Conservation (phyloP, 2,329 filamentous ascomycete species). For the Venturiaceae sp. region DNA sequence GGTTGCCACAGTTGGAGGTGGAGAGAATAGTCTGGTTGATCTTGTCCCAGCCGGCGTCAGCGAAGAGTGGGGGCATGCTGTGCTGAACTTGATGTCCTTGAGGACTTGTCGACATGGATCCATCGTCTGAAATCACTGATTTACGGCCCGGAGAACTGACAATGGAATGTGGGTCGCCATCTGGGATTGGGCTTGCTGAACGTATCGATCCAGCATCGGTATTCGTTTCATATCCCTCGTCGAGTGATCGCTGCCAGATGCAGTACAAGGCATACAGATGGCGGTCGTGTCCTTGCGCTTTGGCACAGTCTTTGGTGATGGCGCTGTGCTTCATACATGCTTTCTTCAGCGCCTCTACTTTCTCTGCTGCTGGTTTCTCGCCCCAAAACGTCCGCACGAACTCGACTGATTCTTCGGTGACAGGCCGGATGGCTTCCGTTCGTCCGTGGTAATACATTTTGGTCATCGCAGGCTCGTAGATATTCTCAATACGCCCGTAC, state of each 20-base stretch:
- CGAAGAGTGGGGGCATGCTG: constrained; percentile 69
- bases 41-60: constrained; percentile 85
- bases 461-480: constrained; percentile 98
- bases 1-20: constrained; percentile 98
- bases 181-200: constrained; percentile 38
- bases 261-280: constrained; percentile 92
- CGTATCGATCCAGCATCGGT: constrained; percentile 13
- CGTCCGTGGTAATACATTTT: constrained; percentile 88
- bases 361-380: constrained; percentile 71
- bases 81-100: constrained; percentile 31
- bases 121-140: constrained; percentile 41
- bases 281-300: constrained; percentile 82
- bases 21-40: constrained; percentile 90
- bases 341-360: constrained; percentile 74
- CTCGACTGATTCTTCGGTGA: constrained; percentile 71
- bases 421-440: constrained; percentile 84
- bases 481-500: constrained; percentile 87
- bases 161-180: constrained; percentile 27
- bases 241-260: constrained; percentile 83
- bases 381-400: constrained; percentile 95
- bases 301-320: constrained; percentile 75
- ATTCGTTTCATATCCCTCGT: constrained; percentile 48
- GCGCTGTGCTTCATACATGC: constrained; percentile 76
- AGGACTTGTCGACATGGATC: constrained; percentile 38
- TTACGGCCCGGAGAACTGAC: constrained; percentile 44